Evolutionary conservation across 352 stramenopile species (phyloP).

Genomic region (Thraustochytrium sp.): DNA sequence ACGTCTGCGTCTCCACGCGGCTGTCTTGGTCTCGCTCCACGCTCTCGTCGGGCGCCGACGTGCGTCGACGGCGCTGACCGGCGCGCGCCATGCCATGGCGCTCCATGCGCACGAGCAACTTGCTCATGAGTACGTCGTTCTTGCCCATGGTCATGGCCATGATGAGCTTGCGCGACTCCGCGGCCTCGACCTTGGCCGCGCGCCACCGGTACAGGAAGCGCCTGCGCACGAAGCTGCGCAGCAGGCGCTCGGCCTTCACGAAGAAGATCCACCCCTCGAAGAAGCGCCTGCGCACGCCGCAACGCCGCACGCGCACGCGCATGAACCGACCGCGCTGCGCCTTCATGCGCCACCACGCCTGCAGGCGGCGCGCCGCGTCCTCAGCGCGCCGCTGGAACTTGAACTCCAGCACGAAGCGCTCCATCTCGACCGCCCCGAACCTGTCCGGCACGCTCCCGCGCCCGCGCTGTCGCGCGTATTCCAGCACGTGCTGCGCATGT

Average conservation of each 20-base stretch:
- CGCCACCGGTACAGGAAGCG: not conserved
- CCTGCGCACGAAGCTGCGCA: not conserved
- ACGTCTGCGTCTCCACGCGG: not conserved
- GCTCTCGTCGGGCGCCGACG: too few species aligned
- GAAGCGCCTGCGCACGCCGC: not conserved
- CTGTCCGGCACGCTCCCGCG: not conserved
- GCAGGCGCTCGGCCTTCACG: not conserved
- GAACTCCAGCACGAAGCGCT: not conserved
- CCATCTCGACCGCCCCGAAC: not conserved
- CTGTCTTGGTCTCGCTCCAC: too few species aligned
- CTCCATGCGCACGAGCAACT: not conserved
- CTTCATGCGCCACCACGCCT: conserved; percentile 14
- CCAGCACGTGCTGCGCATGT: not conserved
- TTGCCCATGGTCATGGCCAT: not conserved
- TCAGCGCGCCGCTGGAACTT: not conserved
- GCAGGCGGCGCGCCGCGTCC: not conserved
- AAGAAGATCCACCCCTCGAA: not conserved
- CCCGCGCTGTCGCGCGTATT: not conserved
- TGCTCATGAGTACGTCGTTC: not conserved
- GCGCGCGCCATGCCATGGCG: not conserved
- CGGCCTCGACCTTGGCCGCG: not conserved
- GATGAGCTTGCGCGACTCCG: conserved; percentile 14
- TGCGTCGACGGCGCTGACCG: not conserved
- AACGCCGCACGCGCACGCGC: not conserved
- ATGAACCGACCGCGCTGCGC: not conserved